Base-by-base conservation (phyloP, 2,329 filamentous ascomycete genomes). In the Aspergillus hiratsukae region DNA sequence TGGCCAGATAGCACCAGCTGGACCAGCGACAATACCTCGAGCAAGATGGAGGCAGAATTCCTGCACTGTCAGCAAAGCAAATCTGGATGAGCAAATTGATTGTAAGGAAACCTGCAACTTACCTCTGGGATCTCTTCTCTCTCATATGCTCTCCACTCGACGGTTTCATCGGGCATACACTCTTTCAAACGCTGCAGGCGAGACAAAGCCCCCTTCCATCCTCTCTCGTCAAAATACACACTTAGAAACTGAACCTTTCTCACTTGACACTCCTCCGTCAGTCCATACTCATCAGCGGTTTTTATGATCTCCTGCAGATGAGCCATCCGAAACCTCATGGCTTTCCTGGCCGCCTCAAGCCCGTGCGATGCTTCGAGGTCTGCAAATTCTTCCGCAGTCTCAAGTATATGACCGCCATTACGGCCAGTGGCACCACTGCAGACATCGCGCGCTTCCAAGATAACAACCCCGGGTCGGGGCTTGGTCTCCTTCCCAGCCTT, bases 381-480 rank as follows among this genome's bases (percentile, higher is more conserved):
- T 4, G 50, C 19, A 37, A 65, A 71, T 3, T 64, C 62, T 31
- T 70, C 65, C 3, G 54, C 66, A 7, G 67, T 64, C 10, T 68
- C 63, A 1, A 69, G 52, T 10, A 73, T 69, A 31, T 72, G 69
- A 0, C 68, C 70, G 0, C 70, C 70, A 53, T 73, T 73, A 3
- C 69, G 68, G 1, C 70, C 70, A 0, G 69, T 73, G 1, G 70
- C 70, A 11, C 70, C 70, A 11, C 61, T 66, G 48, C 70, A 73
- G 11, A 69, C 50, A 23, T 63, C 61, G 17, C 70, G 68, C 0
- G 69, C 68, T 54, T 73, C 70, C 1, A 73, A 59, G 23, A 72
- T 63, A 2, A 67, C 58, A 2, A 72, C 40, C 0, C 58, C 53
- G 0, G 62, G 64, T 4, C 35, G 9, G 19, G 43, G 1, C 1